These are phyloP conservation scores for Fistulina hepatica DNA, from an alignment of 1,284 basidiomycete species.

Conservation along the genomic window DNA sequence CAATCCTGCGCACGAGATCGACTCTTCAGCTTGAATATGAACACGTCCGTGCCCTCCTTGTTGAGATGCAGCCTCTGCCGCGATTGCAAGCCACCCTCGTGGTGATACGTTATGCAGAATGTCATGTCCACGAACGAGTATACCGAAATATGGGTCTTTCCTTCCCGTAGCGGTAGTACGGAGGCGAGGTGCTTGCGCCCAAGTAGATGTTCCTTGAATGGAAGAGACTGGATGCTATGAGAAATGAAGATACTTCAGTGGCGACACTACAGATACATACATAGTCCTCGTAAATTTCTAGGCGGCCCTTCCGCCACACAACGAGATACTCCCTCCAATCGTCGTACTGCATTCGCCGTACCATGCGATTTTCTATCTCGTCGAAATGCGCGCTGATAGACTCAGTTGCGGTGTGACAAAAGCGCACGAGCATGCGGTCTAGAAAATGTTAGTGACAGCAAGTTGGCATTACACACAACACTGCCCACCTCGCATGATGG, in stretches of 20 bases:
- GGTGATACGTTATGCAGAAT: conserved; percentile 60
- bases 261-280: conserved; percentile 30
- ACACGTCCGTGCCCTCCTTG: conserved; percentile 64
- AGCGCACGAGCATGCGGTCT: conserved; percentile 81
- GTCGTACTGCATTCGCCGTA: conserved; percentile 51
- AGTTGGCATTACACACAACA: conserved; percentile 1
- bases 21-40: conserved; percentile 66
- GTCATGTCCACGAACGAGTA: conserved; percentile 77
- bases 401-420: conserved; percentile 49
- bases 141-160: conserved; percentile 55
- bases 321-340: conserved; percentile 74
- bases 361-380: conserved; percentile 52
- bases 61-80: conserved; percentile 34
- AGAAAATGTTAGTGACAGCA: conserved; percentile 14
- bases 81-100: conserved; percentile 29
- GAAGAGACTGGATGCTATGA: conserved; percentile 37
- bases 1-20: conserved; percentile 69
- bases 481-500: conserved; percentile 51
- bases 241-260: conserved; percentile 1
- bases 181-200: conserved; percentile 63
- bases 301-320: conserved; percentile 57
- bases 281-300: conserved; percentile 76
- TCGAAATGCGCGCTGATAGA: conserved; percentile 48
- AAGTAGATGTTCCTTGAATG: conserved; percentile 47
- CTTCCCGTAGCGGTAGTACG: conserved; percentile 51